Evolutionary conservation across 108 stramenopile genomes (phyloP).

Genomic region (Conticribra guillardii): DNA sequence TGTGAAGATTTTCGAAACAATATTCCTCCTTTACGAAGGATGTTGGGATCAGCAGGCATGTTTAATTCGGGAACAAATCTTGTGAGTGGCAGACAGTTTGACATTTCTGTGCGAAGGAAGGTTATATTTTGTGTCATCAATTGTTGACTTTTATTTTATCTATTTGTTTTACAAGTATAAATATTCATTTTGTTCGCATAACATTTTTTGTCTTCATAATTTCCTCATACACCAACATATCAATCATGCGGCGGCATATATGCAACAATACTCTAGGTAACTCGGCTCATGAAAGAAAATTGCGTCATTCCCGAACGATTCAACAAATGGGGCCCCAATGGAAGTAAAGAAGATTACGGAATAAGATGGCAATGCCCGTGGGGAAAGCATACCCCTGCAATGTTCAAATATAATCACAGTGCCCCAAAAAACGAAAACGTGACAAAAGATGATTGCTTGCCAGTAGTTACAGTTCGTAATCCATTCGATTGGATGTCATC

Average conservation of each 20-base stretch:
- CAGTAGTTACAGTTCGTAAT: constrained; percentile 71
- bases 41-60: constrained; percentile 76
- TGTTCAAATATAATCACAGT: constrained; percentile 53
- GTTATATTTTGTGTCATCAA: too few relatives aligned
- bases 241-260: neutral
- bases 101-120: too few relatives aligned
- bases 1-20: constrained; percentile 51
- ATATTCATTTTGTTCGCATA: too few relatives aligned
- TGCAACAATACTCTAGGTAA: constrained; percentile 7
- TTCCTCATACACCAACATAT: neutral
- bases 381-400: constrained; percentile 84
- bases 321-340: constrained; percentile 48
- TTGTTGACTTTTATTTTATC: neutral
- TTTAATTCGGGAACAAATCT: constrained; percentile 88
- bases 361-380: constrained; percentile 82
- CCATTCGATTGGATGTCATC: constrained; percentile 79
- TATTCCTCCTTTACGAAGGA: constrained; percentile 58
- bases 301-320: constrained; percentile 79
- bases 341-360: constrained; percentile 61
- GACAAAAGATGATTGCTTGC: constrained; percentile 66
- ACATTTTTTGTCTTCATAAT: too few relatives aligned
- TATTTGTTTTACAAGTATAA: too few relatives aligned
- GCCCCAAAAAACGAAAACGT: constrained; percentile 52
- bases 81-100: too few relatives aligned
- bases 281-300: constrained; percentile 62